A percentile compares a stretch with the other conserved stretches of the same genome.
These are phyloP conservation scores for Malassezia furfur DNA, from an alignment of 1,284 basidiomycete species.

Conservation along the genomic window DNA sequence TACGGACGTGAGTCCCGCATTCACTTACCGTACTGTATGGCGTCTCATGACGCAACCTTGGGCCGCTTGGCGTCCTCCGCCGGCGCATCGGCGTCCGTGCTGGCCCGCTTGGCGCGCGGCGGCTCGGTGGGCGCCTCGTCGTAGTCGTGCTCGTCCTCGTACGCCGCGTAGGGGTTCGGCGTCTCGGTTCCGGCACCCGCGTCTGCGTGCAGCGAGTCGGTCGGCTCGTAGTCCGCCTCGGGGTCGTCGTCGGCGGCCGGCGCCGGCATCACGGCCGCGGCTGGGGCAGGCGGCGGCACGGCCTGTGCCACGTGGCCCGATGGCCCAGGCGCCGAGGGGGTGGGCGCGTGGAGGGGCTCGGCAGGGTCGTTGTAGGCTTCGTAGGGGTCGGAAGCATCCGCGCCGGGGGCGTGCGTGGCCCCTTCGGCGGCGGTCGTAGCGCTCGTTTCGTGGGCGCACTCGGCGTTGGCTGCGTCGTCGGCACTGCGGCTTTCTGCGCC, in stretches of 20 bases:
- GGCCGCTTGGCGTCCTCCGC: neutral
- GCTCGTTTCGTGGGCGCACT: too few species aligned
- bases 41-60: neutral
- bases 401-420: too few species aligned
- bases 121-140: neutral
- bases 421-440: too few species aligned
- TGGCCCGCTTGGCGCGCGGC: neutral
- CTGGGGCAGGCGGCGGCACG: neutral
- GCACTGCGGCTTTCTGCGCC: too few species aligned
- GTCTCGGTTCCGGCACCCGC: too few species aligned
- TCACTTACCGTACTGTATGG: neutral
- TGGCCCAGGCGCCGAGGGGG: too few species aligned
- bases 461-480: too few species aligned
- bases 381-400: too few species aligned
- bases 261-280: neutral
- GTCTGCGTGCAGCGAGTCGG: neutral
- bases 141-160: neutral
- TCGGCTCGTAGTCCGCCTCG: conserved; percentile 1
- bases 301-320: too few species aligned
- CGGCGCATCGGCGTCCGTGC: neutral
- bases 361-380: too few species aligned
- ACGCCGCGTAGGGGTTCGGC: neutral
- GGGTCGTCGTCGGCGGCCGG: neutral
- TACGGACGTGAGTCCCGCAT: conserved; percentile 1
- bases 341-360: too few species aligned